A percentile compares a stretch with the other conserved stretches of the same genome.
Conservation (phyloP, 2,329 filamentous ascomycete species). For the Pseudogymnoascus sp. region DNA sequence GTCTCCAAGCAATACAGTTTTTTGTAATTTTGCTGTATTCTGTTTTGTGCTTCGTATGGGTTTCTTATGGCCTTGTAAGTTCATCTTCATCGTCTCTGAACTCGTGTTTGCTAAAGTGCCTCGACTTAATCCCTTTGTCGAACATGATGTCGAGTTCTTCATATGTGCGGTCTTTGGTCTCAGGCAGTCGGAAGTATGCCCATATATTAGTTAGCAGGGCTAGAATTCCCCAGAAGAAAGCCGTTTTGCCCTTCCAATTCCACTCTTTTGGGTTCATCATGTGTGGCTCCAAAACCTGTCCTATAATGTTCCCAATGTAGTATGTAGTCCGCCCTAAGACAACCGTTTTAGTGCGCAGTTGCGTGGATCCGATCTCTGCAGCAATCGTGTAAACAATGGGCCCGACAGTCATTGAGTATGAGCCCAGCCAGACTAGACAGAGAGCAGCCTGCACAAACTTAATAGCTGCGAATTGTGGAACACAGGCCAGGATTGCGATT, state of each 20-base stretch:
- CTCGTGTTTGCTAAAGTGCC: slow-evolving; percentile 54
- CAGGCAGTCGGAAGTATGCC: slow-evolving; percentile 43
- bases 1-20: neutral
- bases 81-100: neutral
- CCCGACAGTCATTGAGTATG: slow-evolving; percentile 32
- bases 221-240: slow-evolving; percentile 34
- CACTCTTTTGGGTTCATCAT: slow-evolving; percentile 28
- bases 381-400: slow-evolving; percentile 34
- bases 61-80: no score
- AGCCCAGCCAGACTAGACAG: slow-evolving; percentile 23
- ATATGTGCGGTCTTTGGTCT: slow-evolving; percentile 51
- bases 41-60: neutral
- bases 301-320: slow-evolving; percentile 25
- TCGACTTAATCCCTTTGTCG: slow-evolving; percentile 60
- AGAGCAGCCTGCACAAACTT: slow-evolving; percentile 23
- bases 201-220: slow-evolving; percentile 36
- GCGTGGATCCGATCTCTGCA: slow-evolving; percentile 32
- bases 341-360: slow-evolving; percentile 32
- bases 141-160: slow-evolving; percentile 80
- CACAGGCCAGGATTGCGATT: slow-evolving; percentile 38
- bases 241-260: slow-evolving; percentile 33
- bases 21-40: neutral
- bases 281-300: slow-evolving; percentile 25
- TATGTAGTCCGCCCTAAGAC: slow-evolving; percentile 34
- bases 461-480: slow-evolving; percentile 35